Base-by-base conservation (phyloP, 2,329 filamentous ascomycete species). In the Botrytis fabae region DNA sequence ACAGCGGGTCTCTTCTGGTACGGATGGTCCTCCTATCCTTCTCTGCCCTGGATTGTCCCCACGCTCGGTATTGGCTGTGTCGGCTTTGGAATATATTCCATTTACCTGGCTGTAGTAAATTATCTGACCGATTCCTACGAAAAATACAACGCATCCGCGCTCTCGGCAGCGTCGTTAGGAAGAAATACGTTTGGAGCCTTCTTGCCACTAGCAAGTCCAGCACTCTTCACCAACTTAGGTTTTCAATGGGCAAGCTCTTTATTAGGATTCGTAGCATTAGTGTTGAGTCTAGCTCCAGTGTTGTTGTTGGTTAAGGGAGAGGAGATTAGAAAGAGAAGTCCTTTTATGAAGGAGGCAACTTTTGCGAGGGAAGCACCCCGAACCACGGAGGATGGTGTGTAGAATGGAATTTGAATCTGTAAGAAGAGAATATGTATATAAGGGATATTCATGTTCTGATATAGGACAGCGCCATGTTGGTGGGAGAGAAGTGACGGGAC, bases 1-100 rank as follows among this genome's bases (percentile, higher is more conserved):
- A 94, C 94, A 0, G 86, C 90, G 9, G 94, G 94, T 0, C 84
- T 97, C 10, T 93, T 94, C 82, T 89, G 90, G 0, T 88, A 88
- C 1, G 87, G 84, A 69, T 90, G 93, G 74, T 88, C 77, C 80
- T 61, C 68, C 7, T 70, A 70, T 38, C 68, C 68, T 1, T 70
- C 57, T 46, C 40, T 70, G 3, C 68, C 40, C 14, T 70, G 68
- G 68, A 70, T 70, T 46, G 68, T 70, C 22, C 57, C 57, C 6
- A 70, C 57, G 1, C 51, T 70, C 40, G 68, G 51, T 20, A 62
- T 62, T 9, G 42, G 51, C 40, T 61, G 51, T 38, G 42, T 70
- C 4, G 51, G 54, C 22, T 70, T 60, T n/a, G 68, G 68, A 38
- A 60, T 70, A 25, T 60, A 61, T 44, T 61, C 57, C 40, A 62